These are phyloP conservation scores for Dalbergia oliveri DNA, from an alignment of 306 rosid species.

Conservation along the genomic window DNA sequence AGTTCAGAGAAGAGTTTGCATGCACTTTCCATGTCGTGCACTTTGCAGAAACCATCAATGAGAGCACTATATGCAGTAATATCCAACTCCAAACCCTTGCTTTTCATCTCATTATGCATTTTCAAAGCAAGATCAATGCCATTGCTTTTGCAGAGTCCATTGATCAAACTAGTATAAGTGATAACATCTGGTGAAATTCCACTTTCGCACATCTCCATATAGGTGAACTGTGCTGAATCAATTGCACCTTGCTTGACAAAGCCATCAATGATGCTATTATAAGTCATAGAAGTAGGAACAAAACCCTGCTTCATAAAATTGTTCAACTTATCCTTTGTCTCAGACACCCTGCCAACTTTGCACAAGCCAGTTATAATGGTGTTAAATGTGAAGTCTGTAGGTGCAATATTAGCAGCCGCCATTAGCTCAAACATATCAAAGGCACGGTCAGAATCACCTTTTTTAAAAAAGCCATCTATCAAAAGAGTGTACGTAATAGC, in stretches of 20 bases:
- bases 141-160: constrained; percentile 71
- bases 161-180: constrained; percentile 72
- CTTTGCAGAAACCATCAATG: constrained; percentile 75
- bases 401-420: constrained; percentile 64
- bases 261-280: constrained; percentile 76
- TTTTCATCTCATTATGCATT: constrained; percentile 69
- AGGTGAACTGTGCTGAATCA: constrained; percentile 59
- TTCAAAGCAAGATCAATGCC: constrained; percentile 68
- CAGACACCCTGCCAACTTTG: constrained; percentile 70
- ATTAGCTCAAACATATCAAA: constrained; percentile 63
- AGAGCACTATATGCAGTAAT: constrained; percentile 62
- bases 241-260: constrained; percentile 69
- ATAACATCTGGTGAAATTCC: constrained; percentile 70
- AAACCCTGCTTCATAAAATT: constrained; percentile 63
- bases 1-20: constrained; percentile 64
- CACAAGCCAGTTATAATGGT: constrained; percentile 74
- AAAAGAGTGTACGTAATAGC: constrained; percentile 60
- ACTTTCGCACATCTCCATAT: constrained; percentile 63
- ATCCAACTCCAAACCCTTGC: constrained; percentile 69
- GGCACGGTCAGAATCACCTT: constrained; percentile 59
- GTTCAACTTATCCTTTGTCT: constrained; percentile 57
- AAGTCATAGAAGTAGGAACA: constrained; percentile 61
- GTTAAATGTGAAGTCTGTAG: constrained; percentile 59
- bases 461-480: constrained; percentile 70
- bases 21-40: constrained; percentile 75